Conservation (phyloP, 1,139 yeast genomes). For the Saccharomyces hybrid region DNA sequence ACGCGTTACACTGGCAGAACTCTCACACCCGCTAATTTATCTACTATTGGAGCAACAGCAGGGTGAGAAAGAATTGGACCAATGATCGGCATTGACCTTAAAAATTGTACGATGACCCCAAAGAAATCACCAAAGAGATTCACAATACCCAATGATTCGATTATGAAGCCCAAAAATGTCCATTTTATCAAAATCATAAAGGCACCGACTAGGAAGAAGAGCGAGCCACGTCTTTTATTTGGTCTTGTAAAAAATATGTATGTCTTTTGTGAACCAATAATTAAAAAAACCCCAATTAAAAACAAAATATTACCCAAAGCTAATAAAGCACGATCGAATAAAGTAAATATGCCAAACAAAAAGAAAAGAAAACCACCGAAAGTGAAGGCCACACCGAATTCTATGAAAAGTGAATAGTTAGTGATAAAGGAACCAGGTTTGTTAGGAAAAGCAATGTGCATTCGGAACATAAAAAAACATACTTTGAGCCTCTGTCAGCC, state of each 20-base stretch:
- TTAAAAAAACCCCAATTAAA: slow-evolving; percentile 70
- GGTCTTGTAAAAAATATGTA: slow-evolving; percentile 79
- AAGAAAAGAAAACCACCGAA: slow-evolving; percentile 79
- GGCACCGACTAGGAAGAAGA: slow-evolving; percentile 72
- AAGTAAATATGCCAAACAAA: slow-evolving; percentile 71
- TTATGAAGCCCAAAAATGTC: slow-evolving; percentile 75
- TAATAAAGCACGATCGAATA: slow-evolving; percentile 81
- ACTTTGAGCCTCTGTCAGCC: slow-evolving; percentile 79
- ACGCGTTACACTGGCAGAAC: slow-evolving; percentile 49
- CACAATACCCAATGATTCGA: slow-evolving; percentile 81
- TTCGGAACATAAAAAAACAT: slow-evolving; percentile 31
- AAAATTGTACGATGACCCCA: slow-evolving; percentile 81
- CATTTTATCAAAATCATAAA: slow-evolving; percentile 63
- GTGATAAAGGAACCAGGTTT: slow-evolving; percentile 7
- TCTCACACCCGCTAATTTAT: slow-evolving; percentile 55
- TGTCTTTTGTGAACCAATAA: slow-evolving; percentile 85
- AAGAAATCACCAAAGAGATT: slow-evolving; percentile 88
- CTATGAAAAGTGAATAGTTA: slow-evolving; percentile 35
- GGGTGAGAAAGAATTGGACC: slow-evolving; percentile 86
- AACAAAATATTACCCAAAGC: slow-evolving; percentile 83
- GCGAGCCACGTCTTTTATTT: slow-evolving; percentile 74
- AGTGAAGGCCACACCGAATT: slow-evolving; percentile 89
- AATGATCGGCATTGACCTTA: slow-evolving; percentile 78
- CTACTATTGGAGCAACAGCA: slow-evolving; percentile 67
- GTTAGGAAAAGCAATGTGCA: background rate